Base-by-base conservation (phyloP, 192 early-diverging fungal genomes). In the Coemansia sp. region DNA sequence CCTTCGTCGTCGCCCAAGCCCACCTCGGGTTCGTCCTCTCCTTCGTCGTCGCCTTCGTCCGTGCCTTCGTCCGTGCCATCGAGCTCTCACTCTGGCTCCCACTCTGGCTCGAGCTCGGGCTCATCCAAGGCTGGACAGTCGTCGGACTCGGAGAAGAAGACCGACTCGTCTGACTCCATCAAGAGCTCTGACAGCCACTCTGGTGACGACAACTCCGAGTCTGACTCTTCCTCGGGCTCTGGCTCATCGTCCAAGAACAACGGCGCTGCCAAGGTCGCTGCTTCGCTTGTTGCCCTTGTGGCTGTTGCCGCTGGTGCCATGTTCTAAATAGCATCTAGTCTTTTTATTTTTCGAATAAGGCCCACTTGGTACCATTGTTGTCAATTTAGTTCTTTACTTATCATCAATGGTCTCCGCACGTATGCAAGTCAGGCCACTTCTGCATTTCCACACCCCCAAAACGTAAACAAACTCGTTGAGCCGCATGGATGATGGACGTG, bases 251-350 rank as follows among this genome's bases (percentile, higher is more conserved):
- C 34, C 48, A 41, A 40, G 38, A 48, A 59, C 40, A 70, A 61
- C 46, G 62, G 68, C 41, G 69, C 65, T 59, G 65, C 72, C 15
- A 38, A 50, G 39, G 62, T 61, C 20, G 69, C 65, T 51, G 64
- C 38, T 61, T 66, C 64, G 45, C 51, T 61, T 40, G 69, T 60
- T n/a, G 72, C 64, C 39, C 71, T 70, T 51, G 77, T 69, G 5
- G 46, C 61, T 12, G 39, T 63, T 64, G 71, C 68, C 34, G 63
- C 61, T n/a, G 55, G 58, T 29, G 67, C 73, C 55, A 62, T 80
- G 67, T 78, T 78, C 71, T 78, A 78, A 72, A 59, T 4, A 45
- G 42, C 8, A 63, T 31, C 17, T 19, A 46, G 22, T 15, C 38
- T 13, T 46, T 27, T 2, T 5, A 50, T 48, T 9, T 44, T 31